A percentile compares a stretch with the other conserved stretches of the same genome.
Evolutionary conservation across 2,329 filamentous ascomycete genomes (phyloP).

Genomic region (Alternaria alternata): DNA sequence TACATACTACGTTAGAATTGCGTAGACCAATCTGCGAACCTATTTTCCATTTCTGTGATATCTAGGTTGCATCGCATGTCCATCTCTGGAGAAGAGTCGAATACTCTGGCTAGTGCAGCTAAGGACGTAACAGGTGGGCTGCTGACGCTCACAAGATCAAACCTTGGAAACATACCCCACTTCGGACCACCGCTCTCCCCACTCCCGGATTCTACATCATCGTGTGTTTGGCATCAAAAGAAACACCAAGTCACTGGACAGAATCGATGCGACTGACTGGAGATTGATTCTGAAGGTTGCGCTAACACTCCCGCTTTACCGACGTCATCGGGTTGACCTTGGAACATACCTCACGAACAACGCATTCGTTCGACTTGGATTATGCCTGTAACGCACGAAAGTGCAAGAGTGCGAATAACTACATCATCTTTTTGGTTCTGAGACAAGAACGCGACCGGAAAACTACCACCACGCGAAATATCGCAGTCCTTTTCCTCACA

Average conservation of each 20-base stretch:
- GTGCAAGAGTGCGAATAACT: not conserved
- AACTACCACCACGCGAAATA: not conserved
- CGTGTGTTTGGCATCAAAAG: not conserved
- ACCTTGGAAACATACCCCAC: constrained; percentile 15
- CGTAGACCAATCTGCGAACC: not conserved
- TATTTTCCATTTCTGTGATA: not conserved
- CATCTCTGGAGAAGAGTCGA: not conserved
- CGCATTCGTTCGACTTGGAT: constrained; percentile 9
- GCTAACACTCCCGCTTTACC: constrained; percentile 5
- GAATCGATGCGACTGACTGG: not conserved
- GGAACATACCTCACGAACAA: constrained; percentile 12
- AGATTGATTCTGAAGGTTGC: not conserved
- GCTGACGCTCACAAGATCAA: constrained; percentile 16
- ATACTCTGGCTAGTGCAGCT: not conserved
- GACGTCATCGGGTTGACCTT: constrained; percentile 17
- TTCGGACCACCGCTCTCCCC: not conserved
- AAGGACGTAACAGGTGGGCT: constrained; percentile 2
- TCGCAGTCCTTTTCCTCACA: not conserved
- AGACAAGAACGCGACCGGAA: not conserved
- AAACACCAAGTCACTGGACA: not conserved
- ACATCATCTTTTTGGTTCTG: not conserved
- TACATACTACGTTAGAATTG: not conserved
- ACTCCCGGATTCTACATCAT: not conserved
- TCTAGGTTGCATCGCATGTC: not conserved
- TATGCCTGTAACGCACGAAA: constrained; percentile 8